Conservation (phyloP, 345 rosid genomes). For the Draba incana region DNA sequence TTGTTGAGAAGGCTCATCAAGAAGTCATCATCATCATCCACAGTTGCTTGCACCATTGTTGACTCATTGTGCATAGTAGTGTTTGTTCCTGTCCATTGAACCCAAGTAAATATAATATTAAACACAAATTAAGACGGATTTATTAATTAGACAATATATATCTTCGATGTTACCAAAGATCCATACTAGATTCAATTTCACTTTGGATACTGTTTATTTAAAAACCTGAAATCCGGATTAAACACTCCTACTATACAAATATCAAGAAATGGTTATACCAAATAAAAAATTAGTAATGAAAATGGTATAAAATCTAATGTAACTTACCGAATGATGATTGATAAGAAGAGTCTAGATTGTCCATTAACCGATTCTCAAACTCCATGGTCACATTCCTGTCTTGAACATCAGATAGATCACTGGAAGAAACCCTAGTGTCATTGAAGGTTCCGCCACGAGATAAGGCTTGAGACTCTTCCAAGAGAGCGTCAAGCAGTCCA, state of each 20-base stretch:
- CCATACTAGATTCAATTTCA: conserved; percentile 13
- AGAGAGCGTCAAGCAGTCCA: conserved; percentile 59
- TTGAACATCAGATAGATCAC: conserved; percentile 19
- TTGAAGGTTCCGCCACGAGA: conserved; percentile 39
- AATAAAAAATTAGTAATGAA: not conserved
- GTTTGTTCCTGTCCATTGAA: conserved; percentile 41
- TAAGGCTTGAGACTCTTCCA: conserved; percentile 56
- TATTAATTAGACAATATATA: not conserved
- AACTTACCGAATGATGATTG: conserved; percentile 57
- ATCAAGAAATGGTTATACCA: not conserved
- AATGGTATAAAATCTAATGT: not conserved
- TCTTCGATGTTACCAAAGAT: conserved; percentile 13
- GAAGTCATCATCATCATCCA: conserved; percentile 65
- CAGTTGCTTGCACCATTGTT: conserved; percentile 46
- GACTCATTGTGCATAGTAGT: conserved; percentile 40
- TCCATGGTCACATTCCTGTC: conserved; percentile 20
- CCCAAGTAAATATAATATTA: not conserved
- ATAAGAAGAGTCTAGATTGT: conserved; percentile 45
- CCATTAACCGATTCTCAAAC: conserved; percentile 40
- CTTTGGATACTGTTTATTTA: not conserved
- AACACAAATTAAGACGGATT: not conserved
- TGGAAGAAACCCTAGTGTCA: conserved; percentile 15
- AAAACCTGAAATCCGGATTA: not conserved
- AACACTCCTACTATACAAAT: not conserved
- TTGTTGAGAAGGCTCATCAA: conserved; percentile 61